A percentile compares a stretch with the other conserved stretches of the same genome.
phyloP scores from a whole-genome alignment of 371 early-diverging fungal species.

The Dinochytrium kinnereticum region DNA sequence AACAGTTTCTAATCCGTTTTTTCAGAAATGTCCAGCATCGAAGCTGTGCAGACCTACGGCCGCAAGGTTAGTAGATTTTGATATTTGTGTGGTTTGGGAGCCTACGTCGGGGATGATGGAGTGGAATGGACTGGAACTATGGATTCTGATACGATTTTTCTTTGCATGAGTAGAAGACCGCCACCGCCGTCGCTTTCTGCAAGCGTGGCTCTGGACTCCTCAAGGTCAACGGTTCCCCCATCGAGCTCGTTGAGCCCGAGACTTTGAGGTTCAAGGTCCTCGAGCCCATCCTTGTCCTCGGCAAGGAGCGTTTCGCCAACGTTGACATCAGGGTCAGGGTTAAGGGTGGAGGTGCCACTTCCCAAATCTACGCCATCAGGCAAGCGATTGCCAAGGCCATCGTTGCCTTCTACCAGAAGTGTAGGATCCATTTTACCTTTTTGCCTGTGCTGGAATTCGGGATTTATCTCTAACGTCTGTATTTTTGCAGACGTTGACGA shows the following conservation, averaged over 20 bases:
- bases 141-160: too few relatives aligned
- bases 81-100: neutral
- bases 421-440: conserved; percentile 49
- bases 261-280: conserved; percentile 97
- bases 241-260: conserved; percentile 96
- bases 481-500: conserved; percentile 84
- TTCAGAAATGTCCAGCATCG: conserved; percentile 22
- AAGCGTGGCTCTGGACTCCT: conserved; percentile 97
- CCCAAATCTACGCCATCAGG: conserved; percentile 98
- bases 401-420: conserved; percentile 99
- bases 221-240: conserved; percentile 97
- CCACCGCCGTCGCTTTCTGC: conserved; percentile 99
- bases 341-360: conserved; percentile 97
- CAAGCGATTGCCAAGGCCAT: conserved; percentile 99
- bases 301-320: conserved; percentile 94
- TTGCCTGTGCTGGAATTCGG: neutral
- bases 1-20: too few relatives aligned
- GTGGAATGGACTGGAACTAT: too few relatives aligned
- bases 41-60: conserved; percentile 56
- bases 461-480: conserved; percentile 6
- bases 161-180: conserved; percentile 96
- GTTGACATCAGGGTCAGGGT: conserved; percentile 98
- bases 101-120: neutral
- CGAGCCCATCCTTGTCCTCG: conserved; percentile 97
- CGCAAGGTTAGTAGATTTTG: conserved; percentile 43